Evolutionary conservation across 768 basidiomycete genomes (phyloP), one percentile per base, ranked within the genome.

Genomic region (Tubosaeta sp.): DNA sequence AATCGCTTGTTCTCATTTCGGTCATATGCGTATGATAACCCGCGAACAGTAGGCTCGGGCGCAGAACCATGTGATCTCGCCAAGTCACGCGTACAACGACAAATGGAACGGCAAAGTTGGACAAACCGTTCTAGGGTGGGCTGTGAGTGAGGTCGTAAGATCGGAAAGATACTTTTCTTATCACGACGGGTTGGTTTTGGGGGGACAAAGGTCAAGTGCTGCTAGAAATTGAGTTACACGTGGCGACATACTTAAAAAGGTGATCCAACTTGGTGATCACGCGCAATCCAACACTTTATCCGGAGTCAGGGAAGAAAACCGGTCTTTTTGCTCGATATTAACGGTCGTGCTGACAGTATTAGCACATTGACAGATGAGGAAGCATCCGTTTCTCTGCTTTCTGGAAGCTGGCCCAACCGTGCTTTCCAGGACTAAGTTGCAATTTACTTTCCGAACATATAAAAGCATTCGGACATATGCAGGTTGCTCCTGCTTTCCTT

Each of bases 211-310:
- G 31, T 5, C 17, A 46, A 29, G 43, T 53, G 32, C 33, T 42
- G 49, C 29, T 11, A 11, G 17, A 9, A 16, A 22, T 31, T 31
- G 34, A 9, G 44, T 34, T 19, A 19, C 13, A 33, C 31, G n/a
- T 42, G 8, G 47, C 37, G 6, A 25, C 38, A 39, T 31, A 6
- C 51, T 50, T 27, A 49, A 54, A 45, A 43, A 41, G 51, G 54
- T 14, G 34, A 42, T 4, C 25, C 16, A 25, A 35, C 29, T 52
- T 45, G 26, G 27, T 13, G 8, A 38, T 48, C 58, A 46, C 26
- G 12, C 26, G 44, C 25, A 12, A 42, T n/a, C 7, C 11, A 27
- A 13, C 4, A 43, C 16, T n/a, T n/a, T n/a, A 37, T 31, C 38
- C 9, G 6, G 19, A 26, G 33, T 3, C n/a, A 22, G 14, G 22